phyloP scores from a whole-genome alignment of 768 basidiomycete genomes.

The Termitomyces sp. region DNA sequence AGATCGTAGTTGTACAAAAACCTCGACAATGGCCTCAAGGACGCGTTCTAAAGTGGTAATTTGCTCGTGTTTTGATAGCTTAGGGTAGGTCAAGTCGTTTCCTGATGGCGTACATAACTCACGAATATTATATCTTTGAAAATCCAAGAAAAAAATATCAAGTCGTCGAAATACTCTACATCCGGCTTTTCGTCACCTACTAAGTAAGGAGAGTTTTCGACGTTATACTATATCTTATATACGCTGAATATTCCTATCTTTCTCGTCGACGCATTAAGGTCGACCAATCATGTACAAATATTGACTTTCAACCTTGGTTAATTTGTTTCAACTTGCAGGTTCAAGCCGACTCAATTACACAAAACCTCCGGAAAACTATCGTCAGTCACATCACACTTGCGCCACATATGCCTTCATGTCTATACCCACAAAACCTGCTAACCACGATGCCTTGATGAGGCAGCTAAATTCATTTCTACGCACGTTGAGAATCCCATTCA shows the following conservation, averaged over 20 bases:
- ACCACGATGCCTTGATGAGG: slow-evolving; percentile 6
- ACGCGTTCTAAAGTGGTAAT: slow-evolving; percentile 13
- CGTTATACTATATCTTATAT: too few species aligned
- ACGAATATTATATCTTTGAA: background rate
- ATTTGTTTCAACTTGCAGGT: background rate
- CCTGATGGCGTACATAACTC: background rate
- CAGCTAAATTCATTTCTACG: slow-evolving; percentile 14
- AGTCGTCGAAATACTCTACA: background rate
- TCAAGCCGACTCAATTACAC: background rate
- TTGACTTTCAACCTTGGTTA: too few species aligned
- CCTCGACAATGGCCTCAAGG: background rate
- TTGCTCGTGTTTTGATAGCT: slow-evolving; percentile 6
- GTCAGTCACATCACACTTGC: slow-evolving; percentile 3
- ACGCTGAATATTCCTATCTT: background rate
- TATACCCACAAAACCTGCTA: background rate
- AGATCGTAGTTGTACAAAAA: background rate
- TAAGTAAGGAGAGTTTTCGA: too few species aligned
- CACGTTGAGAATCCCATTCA: slow-evolving; percentile 15
- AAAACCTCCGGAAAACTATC: background rate
- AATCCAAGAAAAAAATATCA: background rate
- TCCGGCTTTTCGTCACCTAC: too few species aligned
- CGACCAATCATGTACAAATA: background rate
- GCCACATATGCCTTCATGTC: slow-evolving; percentile 19
- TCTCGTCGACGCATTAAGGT: background rate
- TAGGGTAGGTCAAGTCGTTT: slow-evolving; percentile 14